Conservation (phyloP, 768 basidiomycete species). For the Amanita thiersii region DNA sequence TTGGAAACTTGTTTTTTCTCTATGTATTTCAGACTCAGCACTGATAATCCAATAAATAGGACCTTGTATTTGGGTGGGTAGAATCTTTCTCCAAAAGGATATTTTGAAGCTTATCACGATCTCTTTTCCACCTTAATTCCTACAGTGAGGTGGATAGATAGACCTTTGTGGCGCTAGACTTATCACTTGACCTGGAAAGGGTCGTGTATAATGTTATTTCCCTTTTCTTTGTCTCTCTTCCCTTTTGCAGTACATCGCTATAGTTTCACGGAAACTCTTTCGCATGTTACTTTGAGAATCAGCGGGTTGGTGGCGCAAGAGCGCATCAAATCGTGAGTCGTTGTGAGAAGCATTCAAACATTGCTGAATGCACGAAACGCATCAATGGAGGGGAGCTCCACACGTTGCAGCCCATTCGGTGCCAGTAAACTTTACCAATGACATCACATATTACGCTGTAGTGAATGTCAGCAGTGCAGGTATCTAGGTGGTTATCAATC, state of each 20-base stretch:
- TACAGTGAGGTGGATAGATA: slow-evolving; percentile 32
- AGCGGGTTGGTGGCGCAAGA: no score
- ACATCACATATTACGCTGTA: no score
- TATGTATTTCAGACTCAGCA: slow-evolving; percentile 5
- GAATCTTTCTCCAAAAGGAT: slow-evolving; percentile 1
- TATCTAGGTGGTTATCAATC: no score
- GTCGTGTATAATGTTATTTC: slow-evolving; percentile 7
- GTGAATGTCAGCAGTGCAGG: no score
- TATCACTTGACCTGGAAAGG: background rate
- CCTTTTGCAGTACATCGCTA: background rate
- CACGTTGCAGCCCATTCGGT: no score
- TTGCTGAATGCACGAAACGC: no score
- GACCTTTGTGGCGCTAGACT: slow-evolving; percentile 2
- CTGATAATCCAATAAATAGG: slow-evolving; percentile 26
- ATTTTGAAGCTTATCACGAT: slow-evolving; percentile 3
- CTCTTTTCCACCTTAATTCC: slow-evolving; percentile 7
- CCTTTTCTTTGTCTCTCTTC: background rate
- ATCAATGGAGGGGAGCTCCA: no score
- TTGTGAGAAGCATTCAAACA: no score
- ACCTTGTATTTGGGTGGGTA: slow-evolving; percentile 91
- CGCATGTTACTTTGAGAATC: no score
- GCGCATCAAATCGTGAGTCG: no score
- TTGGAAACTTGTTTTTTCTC: slow-evolving; percentile 3
- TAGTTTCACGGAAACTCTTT: no score
- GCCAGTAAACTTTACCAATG: no score